Evolutionary conservation across 106 monocot species (phyloP).

Genomic region (Dioscorea zingiberensis): DNA sequence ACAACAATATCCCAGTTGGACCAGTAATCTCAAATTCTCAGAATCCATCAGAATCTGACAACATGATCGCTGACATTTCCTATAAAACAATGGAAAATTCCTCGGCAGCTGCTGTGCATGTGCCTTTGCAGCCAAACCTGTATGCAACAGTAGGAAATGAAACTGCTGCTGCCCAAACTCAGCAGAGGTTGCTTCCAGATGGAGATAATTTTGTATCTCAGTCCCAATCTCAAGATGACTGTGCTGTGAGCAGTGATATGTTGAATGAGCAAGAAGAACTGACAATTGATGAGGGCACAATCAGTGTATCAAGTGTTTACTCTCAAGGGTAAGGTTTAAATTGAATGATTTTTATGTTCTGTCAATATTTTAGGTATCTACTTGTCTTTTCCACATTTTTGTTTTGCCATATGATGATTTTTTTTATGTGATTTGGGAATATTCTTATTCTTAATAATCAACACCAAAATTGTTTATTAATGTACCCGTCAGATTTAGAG

Average conservation of each 20-base stretch:
- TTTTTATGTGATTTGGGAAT: too few relatives aligned
- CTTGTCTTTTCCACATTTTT: too few relatives aligned
- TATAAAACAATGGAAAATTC: conserved; percentile 34
- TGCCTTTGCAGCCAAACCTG: conserved; percentile 24
- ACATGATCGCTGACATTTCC: conserved; percentile 17
- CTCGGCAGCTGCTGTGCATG: conserved; percentile 7
- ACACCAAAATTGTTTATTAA: too few relatives aligned
- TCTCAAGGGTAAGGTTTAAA: conserved; percentile 63
- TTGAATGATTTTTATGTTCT: too few relatives aligned
- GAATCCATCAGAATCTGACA: conserved; percentile 32
- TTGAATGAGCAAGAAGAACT: conserved; percentile 49
- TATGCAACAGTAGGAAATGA: conserved; percentile 23
- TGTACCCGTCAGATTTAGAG: too few relatives aligned
- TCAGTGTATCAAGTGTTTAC: conserved; percentile 62
- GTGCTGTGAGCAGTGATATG: conserved; percentile 24
- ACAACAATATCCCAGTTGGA: conserved; percentile 23
- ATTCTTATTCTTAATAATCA: too few relatives aligned
- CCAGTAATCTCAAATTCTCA: conserved; percentile 25
- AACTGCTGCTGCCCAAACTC: conserved; percentile 14
- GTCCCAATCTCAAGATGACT: conserved; percentile 33
- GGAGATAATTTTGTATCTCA: conserved; percentile 28
- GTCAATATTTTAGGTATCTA: too few relatives aligned
- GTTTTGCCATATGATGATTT: too few relatives aligned
- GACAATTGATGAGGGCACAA: conserved; percentile 75
- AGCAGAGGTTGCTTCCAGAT: conserved; percentile 31